These are phyloP conservation scores for Chlamydomonas applanata DNA, from an alignment of 139 green algal genomes.

Conservation along the genomic window DNA sequence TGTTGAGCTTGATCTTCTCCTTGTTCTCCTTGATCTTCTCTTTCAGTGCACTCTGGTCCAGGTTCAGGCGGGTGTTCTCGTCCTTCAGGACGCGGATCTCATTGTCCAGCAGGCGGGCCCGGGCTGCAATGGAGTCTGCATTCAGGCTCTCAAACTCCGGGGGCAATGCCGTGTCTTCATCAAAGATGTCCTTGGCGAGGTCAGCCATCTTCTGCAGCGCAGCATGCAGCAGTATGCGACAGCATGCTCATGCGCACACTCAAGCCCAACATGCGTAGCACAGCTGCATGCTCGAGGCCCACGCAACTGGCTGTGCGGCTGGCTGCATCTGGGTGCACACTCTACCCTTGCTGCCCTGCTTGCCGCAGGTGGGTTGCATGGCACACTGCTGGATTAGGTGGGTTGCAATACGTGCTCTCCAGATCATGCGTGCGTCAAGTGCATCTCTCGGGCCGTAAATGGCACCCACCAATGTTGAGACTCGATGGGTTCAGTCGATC, in stretches of 20 bases:
- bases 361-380: too few relatives aligned
- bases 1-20: constrained; percentile 99
- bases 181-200: constrained; percentile 59
- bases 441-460: too few relatives aligned
- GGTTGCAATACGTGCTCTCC: too few relatives aligned
- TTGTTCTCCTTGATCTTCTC: constrained; percentile 95
- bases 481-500: too few relatives aligned
- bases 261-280: not conserved
- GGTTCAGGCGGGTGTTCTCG: constrained; percentile 79
- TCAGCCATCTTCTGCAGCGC: constrained; percentile 34
- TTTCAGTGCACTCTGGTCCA: constrained; percentile 77
- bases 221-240: not conserved
- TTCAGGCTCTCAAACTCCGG: constrained; percentile 88
- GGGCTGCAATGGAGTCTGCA: constrained; percentile 81
- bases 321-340: too few relatives aligned
- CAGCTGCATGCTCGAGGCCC: too few relatives aligned
- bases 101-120: constrained; percentile 90
- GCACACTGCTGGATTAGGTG: too few relatives aligned
- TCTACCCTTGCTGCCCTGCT: too few relatives aligned
- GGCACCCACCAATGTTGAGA: too few relatives aligned
- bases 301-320: too few relatives aligned
- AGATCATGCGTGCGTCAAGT: too few relatives aligned
- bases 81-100: constrained; percentile 97
- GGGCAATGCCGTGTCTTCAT: constrained; percentile 61
- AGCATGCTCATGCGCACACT: not conserved